phyloP scores from a whole-genome alignment of 305 asterid species.

The Fraxinus floribunda region DNA sequence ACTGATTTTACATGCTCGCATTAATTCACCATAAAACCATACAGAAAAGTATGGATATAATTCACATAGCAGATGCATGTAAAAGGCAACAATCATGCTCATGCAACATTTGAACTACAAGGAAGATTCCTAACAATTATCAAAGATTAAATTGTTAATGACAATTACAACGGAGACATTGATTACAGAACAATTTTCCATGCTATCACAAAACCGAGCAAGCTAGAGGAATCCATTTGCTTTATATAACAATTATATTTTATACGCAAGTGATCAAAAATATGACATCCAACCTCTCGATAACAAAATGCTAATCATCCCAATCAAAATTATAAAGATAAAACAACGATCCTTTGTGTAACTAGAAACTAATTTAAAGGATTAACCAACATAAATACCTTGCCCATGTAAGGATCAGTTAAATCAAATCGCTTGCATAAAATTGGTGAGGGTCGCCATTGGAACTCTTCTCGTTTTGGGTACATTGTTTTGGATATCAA shows the following conservation, averaged over 20 bases:
- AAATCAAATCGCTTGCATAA: conserved; percentile 98
- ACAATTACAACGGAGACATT: background rate
- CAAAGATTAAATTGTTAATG: background rate
- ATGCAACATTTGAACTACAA: background rate
- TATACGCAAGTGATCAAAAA: background rate
- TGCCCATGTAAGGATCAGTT: conserved; percentile 91
- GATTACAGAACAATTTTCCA: background rate
- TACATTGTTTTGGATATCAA: conserved; percentile 41
- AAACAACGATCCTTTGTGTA: background rate
- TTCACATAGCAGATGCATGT: background rate
- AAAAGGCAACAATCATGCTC: background rate
- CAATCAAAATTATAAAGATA: background rate
- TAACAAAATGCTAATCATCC: background rate
- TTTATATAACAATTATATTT: background rate
- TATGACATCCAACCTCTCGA: background rate
- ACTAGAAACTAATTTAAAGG: background rate
- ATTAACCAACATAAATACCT: conserved; percentile 46
- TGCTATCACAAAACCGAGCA: background rate
- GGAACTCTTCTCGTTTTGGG: conserved; percentile 88
- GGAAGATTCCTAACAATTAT: background rate
- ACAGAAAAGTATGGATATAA: background rate
- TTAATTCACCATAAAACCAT: background rate
- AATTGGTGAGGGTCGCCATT: conserved; percentile 91
- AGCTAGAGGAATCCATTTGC: background rate
- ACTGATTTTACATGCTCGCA: background rate